Evolutionary conservation across 2,329 filamentous ascomycete genomes (phyloP).

Genomic region (Penicillium thymicola): DNA sequence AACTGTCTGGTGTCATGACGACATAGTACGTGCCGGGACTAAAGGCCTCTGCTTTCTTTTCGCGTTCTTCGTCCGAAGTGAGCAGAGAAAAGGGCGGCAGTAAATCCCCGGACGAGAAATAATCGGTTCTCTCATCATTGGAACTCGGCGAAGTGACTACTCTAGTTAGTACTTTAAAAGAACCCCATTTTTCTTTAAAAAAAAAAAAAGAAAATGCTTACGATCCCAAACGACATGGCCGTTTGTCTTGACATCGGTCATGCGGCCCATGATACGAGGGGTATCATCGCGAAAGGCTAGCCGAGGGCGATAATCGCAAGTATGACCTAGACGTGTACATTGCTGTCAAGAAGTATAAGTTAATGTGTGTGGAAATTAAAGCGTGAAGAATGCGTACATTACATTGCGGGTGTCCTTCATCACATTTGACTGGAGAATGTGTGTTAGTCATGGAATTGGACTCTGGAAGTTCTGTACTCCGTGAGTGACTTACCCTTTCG

Average conservation of each 20-base stretch:
- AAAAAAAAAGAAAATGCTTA: conserved; percentile 34
- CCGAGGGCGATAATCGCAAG: conserved; percentile 57
- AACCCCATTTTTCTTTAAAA: not conserved
- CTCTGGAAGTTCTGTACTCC: too few relatives aligned
- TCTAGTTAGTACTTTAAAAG: conserved; percentile 9
- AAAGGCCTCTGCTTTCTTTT: conserved; percentile 52
- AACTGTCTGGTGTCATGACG: conserved; percentile 54
- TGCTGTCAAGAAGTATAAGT: conserved; percentile 37
- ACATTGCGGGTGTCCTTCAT: conserved; percentile 54
- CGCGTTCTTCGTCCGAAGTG: conserved; percentile 56
- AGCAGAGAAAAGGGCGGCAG: conserved; percentile 54
- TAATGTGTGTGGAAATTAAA: not conserved
- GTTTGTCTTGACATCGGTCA: conserved; percentile 50
- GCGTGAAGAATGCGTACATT: conserved; percentile 42
- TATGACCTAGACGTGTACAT: conserved; percentile 54
- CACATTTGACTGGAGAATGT: conserved; percentile 51
- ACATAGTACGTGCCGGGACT: conserved; percentile 56
- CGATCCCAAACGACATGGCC: conserved; percentile 57
- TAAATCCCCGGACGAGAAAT: conserved; percentile 41
- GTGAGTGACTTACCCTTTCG: conserved; percentile 35
- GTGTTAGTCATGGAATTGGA: conserved; percentile 15
- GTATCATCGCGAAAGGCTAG: conserved; percentile 56
- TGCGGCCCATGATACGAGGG: conserved; percentile 50
- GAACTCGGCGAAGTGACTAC: conserved; percentile 31
- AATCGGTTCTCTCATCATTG: conserved; percentile 26